Evolutionary conservation across 352 stramenopile species (phyloP), one percentile per base, ranked within the genome.

Genomic region (Sclerospora graminicola): DNA sequence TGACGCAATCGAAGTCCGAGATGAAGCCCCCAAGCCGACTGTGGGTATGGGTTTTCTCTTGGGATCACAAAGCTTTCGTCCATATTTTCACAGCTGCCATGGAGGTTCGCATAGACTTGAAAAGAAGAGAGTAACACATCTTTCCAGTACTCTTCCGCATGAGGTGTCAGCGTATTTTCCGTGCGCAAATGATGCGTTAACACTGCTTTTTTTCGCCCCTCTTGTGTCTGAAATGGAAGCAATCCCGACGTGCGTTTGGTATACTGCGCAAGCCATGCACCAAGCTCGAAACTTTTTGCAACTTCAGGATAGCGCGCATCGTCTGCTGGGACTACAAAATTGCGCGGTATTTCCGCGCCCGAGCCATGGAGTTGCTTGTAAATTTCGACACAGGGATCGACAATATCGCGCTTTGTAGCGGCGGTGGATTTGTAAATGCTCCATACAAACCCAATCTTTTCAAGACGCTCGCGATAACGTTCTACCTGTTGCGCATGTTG

Each of bases 391-490:
- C 74, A 82, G 11, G 69, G 58, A 20, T 76, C 56, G 16, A 82
- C 71, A 27, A 81, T 59, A 5, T 83, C 67, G 26, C 69, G 69
- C 33, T 73, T 74, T 16, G 57, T 75, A 15, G 58, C 49, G 18
- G 59, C 63, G 3, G 60, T 62, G 9, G 62, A 74, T 39, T 81
- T 60, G 33, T 79, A 66, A n/a, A 83, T 61, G n/a, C 71, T 78
- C 88, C 91, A 97, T 19, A 88, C 64, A 57, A 98, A 98, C 8
- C 89, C 91, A 14, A 98, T 59, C 11, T 78, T 62, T 29, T 94
- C 74, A 18, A 97, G 61, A 15, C 84, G 61, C 2, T 91, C 59
- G 24, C 67, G 82, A 35, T 92, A 63, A 24, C 69, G 54, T 36
- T 90, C 73, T 23, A 94, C 74, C 16, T 86, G 74, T 45, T 89